These are phyloP conservation scores for Neonectria coccinea DNA, from an alignment of 2,329 filamentous ascomycete species.

Conservation along the genomic window DNA sequence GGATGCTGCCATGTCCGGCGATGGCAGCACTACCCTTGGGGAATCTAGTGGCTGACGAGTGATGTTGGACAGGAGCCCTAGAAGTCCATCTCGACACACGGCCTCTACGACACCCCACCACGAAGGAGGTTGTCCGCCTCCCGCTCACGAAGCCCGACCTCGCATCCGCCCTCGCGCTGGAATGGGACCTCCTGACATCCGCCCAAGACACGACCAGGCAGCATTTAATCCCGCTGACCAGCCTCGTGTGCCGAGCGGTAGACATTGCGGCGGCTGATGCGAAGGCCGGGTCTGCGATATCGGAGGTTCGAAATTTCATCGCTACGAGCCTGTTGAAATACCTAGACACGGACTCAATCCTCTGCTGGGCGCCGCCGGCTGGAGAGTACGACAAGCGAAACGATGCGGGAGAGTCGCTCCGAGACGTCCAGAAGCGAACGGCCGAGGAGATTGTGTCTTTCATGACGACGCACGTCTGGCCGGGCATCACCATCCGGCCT, in stretches of 20 bases:
- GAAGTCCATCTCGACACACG: slow-evolving; percentile 81
- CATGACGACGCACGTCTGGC: slow-evolving; percentile 82
- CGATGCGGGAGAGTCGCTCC: slow-evolving; percentile 68
- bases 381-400: slow-evolving; percentile 61
- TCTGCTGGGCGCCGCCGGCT: slow-evolving; percentile 82
- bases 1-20: neutral
- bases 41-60: slow-evolving; percentile 17
- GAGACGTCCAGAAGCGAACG: slow-evolving; percentile 76
- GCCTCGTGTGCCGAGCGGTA: slow-evolving; percentile 82
- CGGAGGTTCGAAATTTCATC: slow-evolving; percentile 72
- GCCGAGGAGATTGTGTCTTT: slow-evolving; percentile 78
- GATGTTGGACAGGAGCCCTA: slow-evolving; percentile 53
- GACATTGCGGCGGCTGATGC: slow-evolving; percentile 81
- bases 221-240: slow-evolving; percentile 91
- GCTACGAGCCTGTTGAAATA: slow-evolving; percentile 81
- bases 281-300: slow-evolving; percentile 45
- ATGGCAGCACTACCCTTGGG: neutral
- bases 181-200: slow-evolving; percentile 90
- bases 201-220: slow-evolving; percentile 86
- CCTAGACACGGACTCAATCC: slow-evolving; percentile 88
- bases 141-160: slow-evolving; percentile 83
- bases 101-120: slow-evolving; percentile 80
- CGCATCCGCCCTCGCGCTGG: slow-evolving; percentile 85
- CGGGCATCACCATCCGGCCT: slow-evolving; percentile 80
- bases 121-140: slow-evolving; percentile 77